Percentiles rank a stretch among this genome's conserved stretches.
These are phyloP conservation scores for Microcos paniculata DNA, from an alignment of 345 rosid genomes.

Conservation along the genomic window DNA sequence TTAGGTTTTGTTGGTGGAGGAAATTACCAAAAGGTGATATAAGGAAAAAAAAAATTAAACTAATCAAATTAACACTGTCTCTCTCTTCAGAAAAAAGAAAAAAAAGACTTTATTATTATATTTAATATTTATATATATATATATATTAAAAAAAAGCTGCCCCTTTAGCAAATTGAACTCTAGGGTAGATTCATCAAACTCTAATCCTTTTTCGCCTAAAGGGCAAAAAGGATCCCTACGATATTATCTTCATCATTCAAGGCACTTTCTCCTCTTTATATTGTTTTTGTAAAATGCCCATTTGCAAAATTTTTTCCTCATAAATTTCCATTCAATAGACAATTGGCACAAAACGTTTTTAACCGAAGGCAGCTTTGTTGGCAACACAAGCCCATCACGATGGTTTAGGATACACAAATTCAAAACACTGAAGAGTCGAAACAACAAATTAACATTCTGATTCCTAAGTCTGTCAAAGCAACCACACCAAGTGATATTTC, in stretches of 20 bases:
- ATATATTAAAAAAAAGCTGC: too few relatives aligned
- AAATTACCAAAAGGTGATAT: not conserved
- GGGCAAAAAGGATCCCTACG: too few relatives aligned
- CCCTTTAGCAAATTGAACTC: too few relatives aligned
- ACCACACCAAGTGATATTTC: not conserved
- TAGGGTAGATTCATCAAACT: too few relatives aligned
- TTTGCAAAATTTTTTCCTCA: not conserved
- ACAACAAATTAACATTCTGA: not conserved
- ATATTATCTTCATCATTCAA: not conserved
- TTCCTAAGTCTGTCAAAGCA: not conserved
- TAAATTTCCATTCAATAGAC: not conserved
- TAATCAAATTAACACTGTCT: too few relatives aligned
- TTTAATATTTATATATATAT: too few relatives aligned
- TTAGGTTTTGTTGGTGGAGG: not conserved
- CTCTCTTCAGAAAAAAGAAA: too few relatives aligned
- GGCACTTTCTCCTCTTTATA: not conserved
- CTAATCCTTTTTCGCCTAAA: too few relatives aligned
- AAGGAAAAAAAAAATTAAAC: too few relatives aligned
- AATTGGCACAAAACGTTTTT: not conserved
- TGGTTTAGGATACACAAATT: not conserved
- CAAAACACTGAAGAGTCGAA: not conserved
- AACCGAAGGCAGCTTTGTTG: not conserved
- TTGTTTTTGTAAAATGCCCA: too few relatives aligned
- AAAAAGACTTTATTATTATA: too few relatives aligned
- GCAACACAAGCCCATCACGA: not conserved